Evolutionary conservation across 139 green algal species (phyloP).

Genomic region (Closterium sp.): DNA sequence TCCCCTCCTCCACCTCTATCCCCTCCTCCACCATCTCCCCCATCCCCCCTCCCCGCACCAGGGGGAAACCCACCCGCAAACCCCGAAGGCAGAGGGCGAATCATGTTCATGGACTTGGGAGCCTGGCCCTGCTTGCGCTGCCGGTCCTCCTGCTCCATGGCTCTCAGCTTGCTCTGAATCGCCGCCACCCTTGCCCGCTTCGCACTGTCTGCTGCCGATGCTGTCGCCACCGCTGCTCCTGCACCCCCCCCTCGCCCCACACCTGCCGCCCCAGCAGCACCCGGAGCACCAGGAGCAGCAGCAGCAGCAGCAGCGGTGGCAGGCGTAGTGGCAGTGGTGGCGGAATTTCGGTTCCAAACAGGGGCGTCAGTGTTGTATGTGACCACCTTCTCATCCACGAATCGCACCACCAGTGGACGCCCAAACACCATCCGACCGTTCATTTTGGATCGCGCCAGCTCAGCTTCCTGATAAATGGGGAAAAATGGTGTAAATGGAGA

Average conservation of each 20-base stretch:
- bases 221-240: not conserved
- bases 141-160: conserved; percentile 18
- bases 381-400: conserved; percentile 47
- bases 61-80: not conserved
- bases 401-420: conserved; percentile 41
- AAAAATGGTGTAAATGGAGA: not conserved
- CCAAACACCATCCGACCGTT: conserved; percentile 37
- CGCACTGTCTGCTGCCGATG: not conserved
- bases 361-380: conserved; percentile 31
- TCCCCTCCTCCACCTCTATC: not conserved
- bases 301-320: not conserved
- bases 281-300: not conserved
- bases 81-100: not conserved
- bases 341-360: not conserved
- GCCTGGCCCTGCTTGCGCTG: not conserved
- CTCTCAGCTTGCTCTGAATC: conserved; percentile 26
- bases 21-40: not conserved
- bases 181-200: conserved; percentile 28
- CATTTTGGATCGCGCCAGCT: conserved; percentile 32
- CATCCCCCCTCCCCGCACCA: not conserved
- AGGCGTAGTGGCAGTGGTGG: not conserved
- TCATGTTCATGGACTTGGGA: not conserved
- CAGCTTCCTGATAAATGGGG: conserved; percentile 19
- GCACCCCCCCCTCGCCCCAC: not conserved
- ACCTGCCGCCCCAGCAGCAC: not conserved